A percentile compares a stretch with the other conserved stretches of the same genome.
Evolutionary conservation across 2,329 filamentous ascomycete genomes (phyloP).

Genomic region (Diaporthe eres): DNA sequence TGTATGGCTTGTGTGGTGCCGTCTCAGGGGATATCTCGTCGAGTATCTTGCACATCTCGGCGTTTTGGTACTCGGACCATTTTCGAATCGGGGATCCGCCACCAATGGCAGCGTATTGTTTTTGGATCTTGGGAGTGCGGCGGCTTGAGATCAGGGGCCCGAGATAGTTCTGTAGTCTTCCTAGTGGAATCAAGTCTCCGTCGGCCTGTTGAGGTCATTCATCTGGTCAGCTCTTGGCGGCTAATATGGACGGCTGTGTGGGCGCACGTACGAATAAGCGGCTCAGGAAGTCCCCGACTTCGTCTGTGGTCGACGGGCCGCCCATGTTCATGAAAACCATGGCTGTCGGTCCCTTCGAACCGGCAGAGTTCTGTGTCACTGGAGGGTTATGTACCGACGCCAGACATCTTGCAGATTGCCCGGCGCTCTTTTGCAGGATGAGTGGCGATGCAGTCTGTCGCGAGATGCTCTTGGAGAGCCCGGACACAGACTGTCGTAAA

Average conservation of each 20-base stretch:
- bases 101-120: slow-evolving; percentile 95
- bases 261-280: slow-evolving; percentile 83
- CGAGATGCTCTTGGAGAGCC: slow-evolving; percentile 52
- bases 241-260: not conserved
- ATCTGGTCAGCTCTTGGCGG: not conserved
- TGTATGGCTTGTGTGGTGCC: slow-evolving; percentile 96
- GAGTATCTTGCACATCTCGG: slow-evolving; percentile 97
- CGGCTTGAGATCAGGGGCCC: slow-evolving; percentile 88
- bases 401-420: slow-evolving; percentile 60
- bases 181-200: slow-evolving; percentile 94
- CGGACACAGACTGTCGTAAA: slow-evolving; percentile 55
- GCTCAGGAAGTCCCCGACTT: slow-evolving; percentile 91
- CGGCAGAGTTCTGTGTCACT: slow-evolving; percentile 82
- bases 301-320: slow-evolving; percentile 87
- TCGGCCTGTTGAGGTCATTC: slow-evolving; percentile 74
- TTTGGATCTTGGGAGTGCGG: slow-evolving; percentile 94
- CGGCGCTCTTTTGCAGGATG: slow-evolving; percentile 49
- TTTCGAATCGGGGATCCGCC: slow-evolving; percentile 98
- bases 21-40: slow-evolving; percentile 93
- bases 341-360: slow-evolving; percentile 85
- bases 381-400: slow-evolving; percentile 77
- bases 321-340: slow-evolving; percentile 99
- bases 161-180: slow-evolving; percentile 89
- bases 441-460: slow-evolving; percentile 43
- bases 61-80: slow-evolving; percentile 95